Evolutionary conservation across 2,329 filamentous ascomycete species (phyloP), one percentile per base, ranked within the genome.

Genomic region (Diaporthe capsici): DNA sequence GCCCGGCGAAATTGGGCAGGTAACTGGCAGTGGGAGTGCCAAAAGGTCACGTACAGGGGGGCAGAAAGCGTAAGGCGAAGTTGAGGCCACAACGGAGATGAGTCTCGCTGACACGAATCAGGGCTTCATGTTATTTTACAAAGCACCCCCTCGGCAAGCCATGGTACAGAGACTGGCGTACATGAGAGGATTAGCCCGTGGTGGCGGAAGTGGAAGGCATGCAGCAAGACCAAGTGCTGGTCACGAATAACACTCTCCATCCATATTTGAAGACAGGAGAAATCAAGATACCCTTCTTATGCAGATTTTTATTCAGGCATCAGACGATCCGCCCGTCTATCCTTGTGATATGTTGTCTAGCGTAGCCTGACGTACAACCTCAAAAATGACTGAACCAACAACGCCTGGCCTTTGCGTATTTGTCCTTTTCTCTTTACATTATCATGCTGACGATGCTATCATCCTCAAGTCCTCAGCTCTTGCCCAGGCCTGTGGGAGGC

Each of bases 371-470:
- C 67, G 51, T 74, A 57, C 58, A 74, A 53, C 44, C 51, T 75
- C 72, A 72, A 37, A 68, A 51, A 37, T 15, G 42, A 68, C 60
- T 67, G 47, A 47, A 58, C 61, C 60, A 68, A 74, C 63, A 75
- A 77, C 71, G 70, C 76, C 76, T 71, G 25, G 63, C 70, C 53
- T 65, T 65, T 73, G 73, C 57, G 55, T 75, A 65, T 31, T 31
- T 72, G 49, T 75, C 57, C 44, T 68, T 72, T 72, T 49, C 28
- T 57, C 42, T 71, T 71, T 47, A 28, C 42, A 67, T 61, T 70
- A 70, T 75, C 47, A 68, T 75, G 67, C 72, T 75, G 65, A 53
- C 65, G 44, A 68, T 68, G 44, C 47, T 53, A 31, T 42, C 65
- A 47, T 55, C 37, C 10, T 37, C 60, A 31, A 73, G 25, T 61